These are phyloP conservation scores for Mucor circinelloides DNA, from an alignment of 371 early-diverging fungal species.

Conservation along the genomic window DNA sequence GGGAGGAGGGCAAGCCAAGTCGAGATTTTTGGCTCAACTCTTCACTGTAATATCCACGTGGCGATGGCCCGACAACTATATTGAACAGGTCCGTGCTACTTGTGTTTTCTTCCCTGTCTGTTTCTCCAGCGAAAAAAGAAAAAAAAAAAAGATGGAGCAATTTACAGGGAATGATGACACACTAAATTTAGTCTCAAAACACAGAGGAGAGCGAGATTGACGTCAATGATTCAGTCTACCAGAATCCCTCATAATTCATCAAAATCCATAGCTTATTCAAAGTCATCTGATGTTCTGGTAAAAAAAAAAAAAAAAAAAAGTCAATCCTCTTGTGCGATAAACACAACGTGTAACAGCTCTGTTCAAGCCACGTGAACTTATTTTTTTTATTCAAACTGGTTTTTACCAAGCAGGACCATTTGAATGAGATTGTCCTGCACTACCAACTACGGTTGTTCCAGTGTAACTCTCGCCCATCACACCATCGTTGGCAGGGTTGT, in stretches of 20 bases:
- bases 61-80: neutral
- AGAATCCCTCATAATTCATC: neutral
- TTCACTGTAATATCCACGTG: neutral
- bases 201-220: neutral
- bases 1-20: neutral
- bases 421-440: neutral
- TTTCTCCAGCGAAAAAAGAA: neutral
- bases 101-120: neutral
- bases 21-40: neutral
- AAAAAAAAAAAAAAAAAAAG: too few species aligned
- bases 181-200: neutral
- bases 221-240: neutral
- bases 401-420: slow-evolving; percentile 12
- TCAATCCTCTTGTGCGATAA: neutral
- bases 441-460: neutral
- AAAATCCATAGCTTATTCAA: neutral
- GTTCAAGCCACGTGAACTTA: neutral
- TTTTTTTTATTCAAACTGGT: neutral
- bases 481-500: slow-evolving; percentile 36
- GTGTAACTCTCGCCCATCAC: slow-evolving; percentile 45
- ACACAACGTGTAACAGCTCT: neutral
- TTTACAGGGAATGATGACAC: neutral
- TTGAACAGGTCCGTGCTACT: neutral
- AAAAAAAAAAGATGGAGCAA: too few species aligned
- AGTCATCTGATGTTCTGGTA: neutral